A percentile compares a stretch with the other conserved stretches of the same genome.
These are phyloP conservation scores for Clavispora carvajalis DNA, from an alignment of 805 yeast genomes.

Conservation along the genomic window DNA sequence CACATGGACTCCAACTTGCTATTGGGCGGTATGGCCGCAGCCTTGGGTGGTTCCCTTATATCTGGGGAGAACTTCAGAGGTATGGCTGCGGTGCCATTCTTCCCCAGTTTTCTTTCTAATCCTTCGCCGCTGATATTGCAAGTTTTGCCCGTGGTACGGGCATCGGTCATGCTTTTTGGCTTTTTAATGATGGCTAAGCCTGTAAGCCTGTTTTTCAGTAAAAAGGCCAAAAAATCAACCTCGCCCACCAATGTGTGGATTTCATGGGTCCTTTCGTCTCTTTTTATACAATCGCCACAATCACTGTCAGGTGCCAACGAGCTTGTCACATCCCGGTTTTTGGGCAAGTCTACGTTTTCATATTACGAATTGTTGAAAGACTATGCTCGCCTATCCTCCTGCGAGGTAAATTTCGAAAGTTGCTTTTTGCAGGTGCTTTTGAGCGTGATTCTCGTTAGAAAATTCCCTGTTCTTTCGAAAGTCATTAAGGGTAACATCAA, in stretches of 20 bases:
- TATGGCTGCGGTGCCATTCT: constrained; percentile 42
- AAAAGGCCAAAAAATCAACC: background rate
- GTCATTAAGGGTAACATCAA: constrained; percentile 22
- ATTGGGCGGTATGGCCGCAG: constrained; percentile 60
- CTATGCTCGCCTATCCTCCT: constrained; percentile 22
- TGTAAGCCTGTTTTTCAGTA: background rate
- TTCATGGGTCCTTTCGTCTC: constrained; percentile 22
- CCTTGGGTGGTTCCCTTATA: constrained; percentile 56
- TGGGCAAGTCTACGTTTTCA: constrained; percentile 13
- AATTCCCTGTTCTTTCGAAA: constrained; percentile 16
- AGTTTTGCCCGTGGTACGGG: constrained; percentile 7
- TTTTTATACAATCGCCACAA: constrained; percentile 22
- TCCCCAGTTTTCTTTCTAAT: constrained; percentile 7
- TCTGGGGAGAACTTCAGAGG: constrained; percentile 47
- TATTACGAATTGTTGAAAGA: constrained; percentile 17
- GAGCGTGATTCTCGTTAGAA: constrained; percentile 21
- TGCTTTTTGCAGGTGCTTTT: constrained; percentile 26
- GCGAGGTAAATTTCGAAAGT: constrained; percentile 31
- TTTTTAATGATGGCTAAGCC: constrained; percentile 10
- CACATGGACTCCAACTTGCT: constrained; percentile 33
- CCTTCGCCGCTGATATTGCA: constrained; percentile 12
- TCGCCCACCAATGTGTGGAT: background rate
- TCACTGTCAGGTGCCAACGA: constrained; percentile 10
- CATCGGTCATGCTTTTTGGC: constrained; percentile 10
- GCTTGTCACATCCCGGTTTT: constrained; percentile 13